Base-by-base conservation (phyloP, 1,139 yeast genomes). In the Sugiyamaella pinicola region DNA sequence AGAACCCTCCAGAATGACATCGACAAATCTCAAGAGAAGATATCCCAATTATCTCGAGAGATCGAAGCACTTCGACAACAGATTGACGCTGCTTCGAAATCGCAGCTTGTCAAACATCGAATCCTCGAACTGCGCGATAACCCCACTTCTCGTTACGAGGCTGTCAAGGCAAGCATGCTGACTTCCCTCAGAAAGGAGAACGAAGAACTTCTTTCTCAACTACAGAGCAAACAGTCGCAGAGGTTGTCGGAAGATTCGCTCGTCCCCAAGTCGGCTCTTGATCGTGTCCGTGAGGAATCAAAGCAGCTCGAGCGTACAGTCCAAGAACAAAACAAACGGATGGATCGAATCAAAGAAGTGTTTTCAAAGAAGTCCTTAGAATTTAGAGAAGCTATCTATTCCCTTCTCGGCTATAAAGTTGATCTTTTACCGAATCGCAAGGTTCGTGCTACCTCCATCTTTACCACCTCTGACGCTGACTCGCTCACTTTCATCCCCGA, bases 321-420 rank as follows among this genome's bases (percentile, higher is more conserved):
- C 2, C 77, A 77, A 39, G 80, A 79, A 51, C 69, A 81, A 24
- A 74, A 76, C 51, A 89, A 88, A 66, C 74, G 83, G 51, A 77
- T 78, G 42, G 74, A 70, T 28, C 73, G 96, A 42, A 74, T 89
- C 53, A 80, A 78, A 60, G 83, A 83, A 58, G 78, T 81, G 12
- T 89, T 83, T 64, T 71, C 82, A n/a, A 78, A 80, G 55, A 86
- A 87, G 66, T 84, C 95, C n/a, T 72, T 78, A 37, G 95, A 87
- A 64, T 83, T 87, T 51, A 73, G 89, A 31, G 82, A 84, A 33
- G 81, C 85, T 0, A 83, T 89, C 0, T 82, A 84, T 47, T 77
- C 84, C 10, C 75, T 86, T 39, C 75, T 89, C 53, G 96, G 96
- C 0, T 89, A 82, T 69, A 78, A 80, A 33, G 73, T 90, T 24